Evolutionary conservation across 768 basidiomycete species (phyloP).

Genomic region (Asterophora lycoperdoides): DNA sequence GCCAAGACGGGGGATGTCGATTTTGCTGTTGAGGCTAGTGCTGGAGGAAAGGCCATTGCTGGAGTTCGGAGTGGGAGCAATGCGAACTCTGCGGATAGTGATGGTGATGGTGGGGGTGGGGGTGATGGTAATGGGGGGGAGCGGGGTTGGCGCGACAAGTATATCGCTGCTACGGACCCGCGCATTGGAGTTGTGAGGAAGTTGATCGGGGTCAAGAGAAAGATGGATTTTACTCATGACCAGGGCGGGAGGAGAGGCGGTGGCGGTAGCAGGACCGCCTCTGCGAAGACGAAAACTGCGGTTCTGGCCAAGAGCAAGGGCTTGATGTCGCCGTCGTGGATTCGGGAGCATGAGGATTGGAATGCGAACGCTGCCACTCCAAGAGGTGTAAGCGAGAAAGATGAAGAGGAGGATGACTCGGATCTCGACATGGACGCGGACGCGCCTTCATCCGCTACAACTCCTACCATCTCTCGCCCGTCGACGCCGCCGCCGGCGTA

Average conservation of each 20-base stretch:
- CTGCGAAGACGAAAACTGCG: too few relatives aligned
- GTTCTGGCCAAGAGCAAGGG: background rate
- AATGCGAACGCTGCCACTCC: conserved; percentile 18
- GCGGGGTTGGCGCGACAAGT: conserved; percentile 46
- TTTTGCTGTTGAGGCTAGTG: too few relatives aligned
- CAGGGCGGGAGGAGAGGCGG: conserved; percentile 28
- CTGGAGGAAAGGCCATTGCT: too few relatives aligned
- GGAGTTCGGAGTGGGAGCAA: too few relatives aligned
- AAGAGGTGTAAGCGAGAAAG: conserved; percentile 12
- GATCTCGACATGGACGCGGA: conserved; percentile 30
- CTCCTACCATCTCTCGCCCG: conserved; percentile 43
- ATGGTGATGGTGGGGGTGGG: background rate
- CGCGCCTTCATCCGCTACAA: conserved; percentile 18
- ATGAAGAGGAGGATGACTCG: conserved; percentile 29
- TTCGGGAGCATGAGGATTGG: conserved; percentile 48
- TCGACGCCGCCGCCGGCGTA: conserved; percentile 70
- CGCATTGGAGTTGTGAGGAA: conserved; percentile 64
- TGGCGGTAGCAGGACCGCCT: background rate
- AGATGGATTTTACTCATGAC: conserved; percentile 31
- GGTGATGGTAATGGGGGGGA: too few relatives aligned
- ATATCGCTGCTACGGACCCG: conserved; percentile 64
- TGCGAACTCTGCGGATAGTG: too few relatives aligned
- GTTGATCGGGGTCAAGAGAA: conserved; percentile 69
- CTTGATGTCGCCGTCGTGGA: conserved; percentile 41
- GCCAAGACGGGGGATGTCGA: too few relatives aligned